Evolutionary conservation across 495 filamentous ascomycete genomes (phyloP), one percentile per base, ranked within the genome.

Genomic region (Friedmanniomyces simplex): DNA sequence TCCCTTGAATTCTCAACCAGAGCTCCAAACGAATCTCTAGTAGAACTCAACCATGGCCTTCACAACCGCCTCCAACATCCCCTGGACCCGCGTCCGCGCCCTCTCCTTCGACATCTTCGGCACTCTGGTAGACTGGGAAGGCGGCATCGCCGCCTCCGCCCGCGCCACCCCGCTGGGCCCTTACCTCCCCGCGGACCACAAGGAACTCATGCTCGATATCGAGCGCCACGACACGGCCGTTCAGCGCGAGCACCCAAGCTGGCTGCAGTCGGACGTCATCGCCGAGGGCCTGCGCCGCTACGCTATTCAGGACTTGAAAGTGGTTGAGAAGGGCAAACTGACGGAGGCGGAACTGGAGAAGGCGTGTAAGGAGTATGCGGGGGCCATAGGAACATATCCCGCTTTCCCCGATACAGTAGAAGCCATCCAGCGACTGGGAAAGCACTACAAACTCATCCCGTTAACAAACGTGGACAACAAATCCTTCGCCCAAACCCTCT

Each of bases 391-490:
- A 32, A 42, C 49, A 8, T 68, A 60, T 34, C 49, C 59, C 1
- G 61, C 66, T 14, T 68, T 68, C 54, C 61, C 63, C 1, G 66
- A 68, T 50, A 66, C 66, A 10, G 58, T 62, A 10, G 58, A 24
- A 1, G 66, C 66, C 12, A 63, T 68, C 58, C 47, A 66, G 53
- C 18, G 42, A n/a, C 77, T 91, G 0, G 61, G 61, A 13, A 74
- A 77, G 66, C 65, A 76, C 46, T 90, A 82, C 74, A 85, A 83
- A 67, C 77, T 91, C 1, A 78, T 85, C 1, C 79, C 86, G 8
- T 73, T 91, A 5, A 84, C 81, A 2, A 94, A 93, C 62, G 80
- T 90, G 10, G 81, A 89, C 69, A 73, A 78, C 24, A 73, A 60
- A 11, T 84, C 80, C 42, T 86, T 91, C 59, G 67, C 67, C 0